phyloP scores from a whole-genome alignment of 2,329 filamentous ascomycete species.

The Lizonia empirigonia region DNA sequence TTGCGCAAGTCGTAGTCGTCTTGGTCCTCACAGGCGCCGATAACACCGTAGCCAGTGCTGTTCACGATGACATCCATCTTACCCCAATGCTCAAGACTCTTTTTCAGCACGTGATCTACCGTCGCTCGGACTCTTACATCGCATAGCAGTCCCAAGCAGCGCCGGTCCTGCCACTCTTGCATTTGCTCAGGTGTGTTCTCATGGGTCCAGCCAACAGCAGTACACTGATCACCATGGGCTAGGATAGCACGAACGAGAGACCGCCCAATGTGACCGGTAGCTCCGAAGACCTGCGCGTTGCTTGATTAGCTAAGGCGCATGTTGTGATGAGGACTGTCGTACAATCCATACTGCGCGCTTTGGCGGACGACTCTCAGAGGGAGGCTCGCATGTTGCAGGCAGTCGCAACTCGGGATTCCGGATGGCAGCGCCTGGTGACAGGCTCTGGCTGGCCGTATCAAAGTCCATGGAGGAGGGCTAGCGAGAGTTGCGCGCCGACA shows the following conservation, averaged over 20 bases:
- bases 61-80: slow-evolving; percentile 86
- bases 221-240: slow-evolving; percentile 79
- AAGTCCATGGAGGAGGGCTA: slow-evolving; percentile 39
- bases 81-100: slow-evolving; percentile 74
- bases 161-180: slow-evolving; percentile 67
- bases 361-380: slow-evolving; percentile 69
- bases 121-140: slow-evolving; percentile 85
- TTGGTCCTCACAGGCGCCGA: slow-evolving; percentile 95
- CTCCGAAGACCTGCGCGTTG: slow-evolving; percentile 74
- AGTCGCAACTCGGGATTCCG: slow-evolving; percentile 61
- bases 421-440: slow-evolving; percentile 44
- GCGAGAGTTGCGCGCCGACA: slow-evolving; percentile 13
- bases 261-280: slow-evolving; percentile 95
- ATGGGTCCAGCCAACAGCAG: slow-evolving; percentile 81
- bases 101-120: slow-evolving; percentile 72
- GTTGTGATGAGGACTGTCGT: slow-evolving; percentile 45
- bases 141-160: slow-evolving; percentile 81
- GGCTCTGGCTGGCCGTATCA: slow-evolving; percentile 44
- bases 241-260: slow-evolving; percentile 85
- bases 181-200: slow-evolving; percentile 77
- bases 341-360: slow-evolving; percentile 89
- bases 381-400: slow-evolving; percentile 85
- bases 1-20: slow-evolving; percentile 93
- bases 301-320: slow-evolving; percentile 9
- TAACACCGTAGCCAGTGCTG: slow-evolving; percentile 93